These are phyloP conservation scores for Aspergillus nomiae DNA, from an alignment of 2,329 filamentous ascomycete species.

Conservation along the genomic window DNA sequence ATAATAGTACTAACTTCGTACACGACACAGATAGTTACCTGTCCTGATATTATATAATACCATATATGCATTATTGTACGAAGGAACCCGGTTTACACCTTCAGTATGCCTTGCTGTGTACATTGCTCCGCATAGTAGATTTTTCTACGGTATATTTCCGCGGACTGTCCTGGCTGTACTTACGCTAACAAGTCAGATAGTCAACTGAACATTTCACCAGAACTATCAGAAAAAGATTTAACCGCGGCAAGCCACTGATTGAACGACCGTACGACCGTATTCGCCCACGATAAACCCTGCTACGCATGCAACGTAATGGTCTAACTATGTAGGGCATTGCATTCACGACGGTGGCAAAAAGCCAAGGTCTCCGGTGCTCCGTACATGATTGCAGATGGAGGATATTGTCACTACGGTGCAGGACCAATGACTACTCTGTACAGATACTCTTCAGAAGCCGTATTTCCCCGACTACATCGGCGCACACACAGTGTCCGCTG, in stretches of 20 bases:
- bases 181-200: not conserved
- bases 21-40: not conserved
- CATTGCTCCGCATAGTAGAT: not conserved
- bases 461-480: not conserved
- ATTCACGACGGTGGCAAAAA: not conserved
- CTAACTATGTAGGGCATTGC: not conserved
- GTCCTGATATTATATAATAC: not conserved
- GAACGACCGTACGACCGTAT: not conserved
- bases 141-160: not conserved
- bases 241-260: not conserved
- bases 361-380: not conserved
- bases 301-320: not conserved
- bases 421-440: not conserved
- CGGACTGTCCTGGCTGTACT: not conserved
- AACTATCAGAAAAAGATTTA: not conserved
- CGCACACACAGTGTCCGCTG: not conserved
- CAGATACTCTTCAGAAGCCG: not conserved
- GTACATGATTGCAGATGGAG: not conserved
- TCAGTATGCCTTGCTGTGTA: not conserved
- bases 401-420: not conserved
- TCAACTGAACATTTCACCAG: not conserved
- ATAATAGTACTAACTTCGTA: not conserved
- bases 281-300: not conserved
- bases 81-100: not conserved
- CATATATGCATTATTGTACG: not conserved